These are phyloP conservation scores for Circinella minor DNA, from an alignment of 371 early-diverging fungal species.

Conservation along the genomic window DNA sequence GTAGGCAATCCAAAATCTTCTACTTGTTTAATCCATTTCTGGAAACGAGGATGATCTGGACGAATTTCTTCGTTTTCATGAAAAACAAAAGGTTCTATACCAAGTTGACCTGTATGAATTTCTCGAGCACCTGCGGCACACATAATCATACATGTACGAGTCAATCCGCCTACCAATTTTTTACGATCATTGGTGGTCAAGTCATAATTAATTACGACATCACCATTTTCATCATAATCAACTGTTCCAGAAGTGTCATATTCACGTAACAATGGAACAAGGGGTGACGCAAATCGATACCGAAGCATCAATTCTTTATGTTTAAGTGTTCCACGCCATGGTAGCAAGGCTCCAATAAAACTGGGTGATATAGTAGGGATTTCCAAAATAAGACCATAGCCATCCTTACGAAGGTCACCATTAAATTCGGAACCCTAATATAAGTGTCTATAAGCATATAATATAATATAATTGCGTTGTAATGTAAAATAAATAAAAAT, in stretches of 20 bases:
- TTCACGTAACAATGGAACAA: conserved; percentile 67
- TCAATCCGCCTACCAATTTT: conserved; percentile 48
- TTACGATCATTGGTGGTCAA: conserved; percentile 54
- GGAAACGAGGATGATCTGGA: conserved; percentile 31
- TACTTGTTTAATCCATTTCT: conserved; percentile 22
- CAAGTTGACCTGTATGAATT: conserved; percentile 51
- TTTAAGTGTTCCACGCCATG: conserved; percentile 49
- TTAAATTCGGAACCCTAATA: not conserved
- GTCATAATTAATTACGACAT: conserved; percentile 35
- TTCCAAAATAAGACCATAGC: conserved; percentile 41
- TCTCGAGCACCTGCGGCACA: conserved; percentile 71
- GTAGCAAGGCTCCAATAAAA: conserved; percentile 35
- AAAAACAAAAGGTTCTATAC: conserved; percentile 41
- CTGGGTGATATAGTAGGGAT: conserved; percentile 54
- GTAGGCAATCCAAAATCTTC: conserved; percentile 23
- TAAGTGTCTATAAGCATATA: conserved; percentile 28
- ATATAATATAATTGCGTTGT: not conserved
- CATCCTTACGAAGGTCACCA: conserved; percentile 1
- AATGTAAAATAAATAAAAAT: too few relatives aligned
- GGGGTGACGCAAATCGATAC: conserved; percentile 37
- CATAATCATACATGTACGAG: conserved; percentile 51
- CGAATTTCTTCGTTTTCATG: conserved; percentile 27
- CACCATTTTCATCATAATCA: conserved; percentile 16
- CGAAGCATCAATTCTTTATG: conserved; percentile 60
- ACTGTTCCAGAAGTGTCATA: conserved; percentile 50